Percentiles rank a stretch among this genome's conserved stretches.
These are phyloP conservation scores for Solanum chilense DNA, from an alignment of 257 asterid species.

Conservation along the genomic window DNA sequence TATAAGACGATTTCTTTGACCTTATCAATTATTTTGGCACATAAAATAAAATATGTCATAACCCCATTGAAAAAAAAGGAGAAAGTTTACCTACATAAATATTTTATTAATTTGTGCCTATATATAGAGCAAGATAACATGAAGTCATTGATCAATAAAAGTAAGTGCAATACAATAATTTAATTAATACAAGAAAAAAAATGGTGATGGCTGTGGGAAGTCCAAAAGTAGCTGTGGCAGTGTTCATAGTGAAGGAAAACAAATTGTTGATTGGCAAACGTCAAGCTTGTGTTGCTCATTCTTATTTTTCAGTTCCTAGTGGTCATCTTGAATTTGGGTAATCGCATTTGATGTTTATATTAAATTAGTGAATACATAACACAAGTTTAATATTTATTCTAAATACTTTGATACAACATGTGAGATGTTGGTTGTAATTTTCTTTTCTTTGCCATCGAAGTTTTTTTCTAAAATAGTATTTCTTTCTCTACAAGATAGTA, in stretches of 20 bases:
- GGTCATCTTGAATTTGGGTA: slow-evolving; percentile 66
- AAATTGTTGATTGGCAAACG: slow-evolving; percentile 53
- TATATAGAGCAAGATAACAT: background rate
- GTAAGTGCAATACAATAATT: background rate
- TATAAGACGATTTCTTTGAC: background rate
- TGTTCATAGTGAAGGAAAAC: slow-evolving; percentile 35
- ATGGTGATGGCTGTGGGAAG: background rate
- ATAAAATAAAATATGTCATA: no score
- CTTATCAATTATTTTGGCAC: background rate
- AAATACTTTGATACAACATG: no score
- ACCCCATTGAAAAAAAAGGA: no score
- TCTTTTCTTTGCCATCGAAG: no score
- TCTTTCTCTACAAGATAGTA: background rate
- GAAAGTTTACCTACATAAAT: background rate
- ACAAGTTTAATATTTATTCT: no score
- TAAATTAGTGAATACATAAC: background rate
- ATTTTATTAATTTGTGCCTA: background rate
- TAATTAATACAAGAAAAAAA: background rate
- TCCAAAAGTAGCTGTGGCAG: slow-evolving; percentile 59
- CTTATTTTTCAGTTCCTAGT: slow-evolving; percentile 54
- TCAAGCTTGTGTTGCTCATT: slow-evolving; percentile 36
- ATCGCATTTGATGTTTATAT: background rate
- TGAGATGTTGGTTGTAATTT: no score
- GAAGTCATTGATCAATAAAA: background rate
- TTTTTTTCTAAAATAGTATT: no score